Base-by-base conservation (phyloP, 345 rosid genomes). In the Bruguiera parviflora region DNA sequence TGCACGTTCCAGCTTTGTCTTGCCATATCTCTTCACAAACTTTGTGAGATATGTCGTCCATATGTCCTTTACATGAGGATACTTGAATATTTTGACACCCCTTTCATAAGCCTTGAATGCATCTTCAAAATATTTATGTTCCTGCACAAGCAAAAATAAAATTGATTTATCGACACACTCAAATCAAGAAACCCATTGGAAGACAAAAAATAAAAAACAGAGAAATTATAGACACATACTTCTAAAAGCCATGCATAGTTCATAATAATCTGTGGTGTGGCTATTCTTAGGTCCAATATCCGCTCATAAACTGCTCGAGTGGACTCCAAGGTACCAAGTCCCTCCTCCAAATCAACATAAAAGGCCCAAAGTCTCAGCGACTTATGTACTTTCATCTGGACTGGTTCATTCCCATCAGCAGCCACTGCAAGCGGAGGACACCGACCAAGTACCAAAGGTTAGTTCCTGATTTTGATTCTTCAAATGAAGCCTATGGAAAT, bases 51-150 rank as follows among this genome's bases (percentile, higher is more conserved):
- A 95, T 0, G 96, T 90, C 11, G 89, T 92, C 99, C 99, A 95
- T 37, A 90, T 81, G 73, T 95, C 98, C 79, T 92, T 92, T 62
- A 92, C 99, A 56, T 92, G 99, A 31, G 99, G 99, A 72, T 95
- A 89, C 79, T 95, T 95, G 71, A 92, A 95, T 76, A 95, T 90
- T 84, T 92, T 95, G 72, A 95, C 96, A 59, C 99, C 98, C 75
- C 96, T 85, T 84, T 95, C 98, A 72, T 95, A 92, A 35, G 90
- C 98, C 85, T 89, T 95, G 84, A 95, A 95, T 72, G 99, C 99
- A 85, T 95, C 98, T 84, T 95, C 98, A 53, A 95, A 92, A 70
- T 89, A 95, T 71, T 85, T 92, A 68, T 92, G 85, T 70, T 90
- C 97, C 97, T 89, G 80, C 59, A 80, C 49, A 78, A 33, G 46